Percentiles rank a stretch among this genome's conserved stretches.
Conservation (phyloP, 768 basidiomycete species). For the Aureoboletus auriporus region DNA sequence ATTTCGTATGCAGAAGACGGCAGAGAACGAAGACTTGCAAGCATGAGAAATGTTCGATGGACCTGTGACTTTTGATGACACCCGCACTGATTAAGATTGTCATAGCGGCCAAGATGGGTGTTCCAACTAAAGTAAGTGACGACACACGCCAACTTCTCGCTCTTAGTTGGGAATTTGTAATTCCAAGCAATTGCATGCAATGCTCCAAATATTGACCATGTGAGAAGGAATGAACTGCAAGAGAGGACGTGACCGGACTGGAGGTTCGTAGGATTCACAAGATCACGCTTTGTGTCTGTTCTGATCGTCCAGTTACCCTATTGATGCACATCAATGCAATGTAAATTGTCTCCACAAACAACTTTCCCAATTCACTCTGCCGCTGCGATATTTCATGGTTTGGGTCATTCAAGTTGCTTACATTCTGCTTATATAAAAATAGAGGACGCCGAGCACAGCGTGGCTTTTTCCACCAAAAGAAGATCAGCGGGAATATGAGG, state of each 20-base stretch:
- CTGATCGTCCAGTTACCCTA: background rate
- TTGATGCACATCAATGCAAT: background rate
- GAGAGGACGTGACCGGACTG: background rate
- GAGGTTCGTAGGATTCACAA: background rate
- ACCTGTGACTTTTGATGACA: background rate
- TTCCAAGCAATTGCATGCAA: background rate
- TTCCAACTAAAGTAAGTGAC: background rate
- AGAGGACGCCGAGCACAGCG: background rate
- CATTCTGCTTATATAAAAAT: no score
- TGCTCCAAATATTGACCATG: background rate
- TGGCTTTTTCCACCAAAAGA: constrained; percentile 1
- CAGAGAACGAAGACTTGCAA: constrained; percentile 1
- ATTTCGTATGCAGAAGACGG: background rate
- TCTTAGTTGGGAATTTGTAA: background rate
- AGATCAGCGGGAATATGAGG: background rate
- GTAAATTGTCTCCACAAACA: background rate
- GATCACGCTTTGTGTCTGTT: background rate
- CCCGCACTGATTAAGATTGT: background rate
- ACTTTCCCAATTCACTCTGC: background rate
- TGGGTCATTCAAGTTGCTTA: no score
- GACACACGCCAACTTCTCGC: constrained; percentile 1
- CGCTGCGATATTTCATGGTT: background rate
- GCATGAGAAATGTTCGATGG: background rate
- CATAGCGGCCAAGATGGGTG: background rate
- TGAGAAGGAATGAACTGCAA: background rate